A percentile compares a stretch with the other conserved stretches of the same genome.
Conservation (phyloP, 805 yeast species). For the Cyberlindnera meyerae region DNA sequence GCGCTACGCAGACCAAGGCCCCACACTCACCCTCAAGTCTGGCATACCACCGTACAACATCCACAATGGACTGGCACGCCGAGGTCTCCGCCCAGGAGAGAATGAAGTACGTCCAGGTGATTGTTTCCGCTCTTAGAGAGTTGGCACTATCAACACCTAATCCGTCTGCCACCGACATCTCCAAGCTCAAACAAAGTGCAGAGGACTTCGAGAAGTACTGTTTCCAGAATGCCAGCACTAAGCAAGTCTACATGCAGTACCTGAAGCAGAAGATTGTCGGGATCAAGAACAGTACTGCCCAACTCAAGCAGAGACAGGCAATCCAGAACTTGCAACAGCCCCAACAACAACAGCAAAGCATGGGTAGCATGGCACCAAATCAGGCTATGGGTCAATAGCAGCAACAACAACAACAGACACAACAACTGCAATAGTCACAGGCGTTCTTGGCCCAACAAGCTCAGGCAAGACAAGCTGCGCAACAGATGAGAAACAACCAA, state of each 20-base stretch:
- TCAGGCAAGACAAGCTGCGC: slow-evolving; percentile 47
- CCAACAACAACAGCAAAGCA: slow-evolving; percentile 3
- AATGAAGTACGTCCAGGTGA: slow-evolving; percentile 20
- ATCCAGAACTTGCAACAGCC: slow-evolving; percentile 17
- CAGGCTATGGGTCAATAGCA: slow-evolving; percentile 19
- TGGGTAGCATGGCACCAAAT: slow-evolving; percentile 3
- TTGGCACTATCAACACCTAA: slow-evolving; percentile 17
- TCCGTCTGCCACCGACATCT: slow-evolving; percentile 27
- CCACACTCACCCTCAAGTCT: too few relatives aligned
- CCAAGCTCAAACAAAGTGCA: slow-evolving; percentile 49
- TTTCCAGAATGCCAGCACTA: slow-evolving; percentile 50
- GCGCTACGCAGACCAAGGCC: too few relatives aligned
- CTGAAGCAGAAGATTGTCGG: slow-evolving; percentile 29
- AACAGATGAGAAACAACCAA: slow-evolving; percentile 32
- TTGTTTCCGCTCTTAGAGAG: slow-evolving; percentile 23
- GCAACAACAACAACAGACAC: slow-evolving; percentile 23
- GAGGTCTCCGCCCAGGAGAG: slow-evolving; percentile 23
- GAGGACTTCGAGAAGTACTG: slow-evolving; percentile 69
- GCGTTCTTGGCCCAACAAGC: slow-evolving; percentile 44
- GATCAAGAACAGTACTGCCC: slow-evolving; percentile 22
- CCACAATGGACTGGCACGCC: slow-evolving; percentile 25
- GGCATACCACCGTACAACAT: neutral
- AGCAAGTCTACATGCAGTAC: slow-evolving; percentile 52
- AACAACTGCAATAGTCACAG: slow-evolving; percentile 18
- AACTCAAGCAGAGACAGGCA: slow-evolving; percentile 31